These are phyloP conservation scores for Linum trigynum DNA, from an alignment of 345 rosid genomes.

Conservation along the genomic window DNA sequence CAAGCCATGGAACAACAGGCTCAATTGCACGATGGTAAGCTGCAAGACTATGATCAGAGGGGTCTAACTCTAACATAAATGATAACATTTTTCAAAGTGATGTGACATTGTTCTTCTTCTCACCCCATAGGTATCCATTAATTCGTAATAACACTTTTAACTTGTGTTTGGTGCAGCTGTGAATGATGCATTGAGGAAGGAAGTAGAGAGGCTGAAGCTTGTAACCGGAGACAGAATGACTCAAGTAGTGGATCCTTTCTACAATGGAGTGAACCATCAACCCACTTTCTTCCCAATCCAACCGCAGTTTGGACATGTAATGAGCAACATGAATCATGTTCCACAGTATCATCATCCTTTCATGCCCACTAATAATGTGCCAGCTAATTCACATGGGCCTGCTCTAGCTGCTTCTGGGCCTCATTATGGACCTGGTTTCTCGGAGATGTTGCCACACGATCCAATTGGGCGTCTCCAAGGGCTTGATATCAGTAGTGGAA, in stretches of 20 bases:
- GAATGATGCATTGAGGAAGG: slow-evolving; percentile 9
- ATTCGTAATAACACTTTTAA: not conserved
- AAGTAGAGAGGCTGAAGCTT: slow-evolving; percentile 9
- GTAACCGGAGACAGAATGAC: slow-evolving; percentile 2
- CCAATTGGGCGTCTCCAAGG: slow-evolving; percentile 4
- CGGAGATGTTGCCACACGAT: slow-evolving; percentile 4
- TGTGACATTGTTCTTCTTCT: not conserved
- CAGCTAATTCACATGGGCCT: not conserved
- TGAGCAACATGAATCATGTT: not conserved
- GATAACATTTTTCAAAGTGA: not conserved
- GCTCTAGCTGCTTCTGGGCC: not conserved
- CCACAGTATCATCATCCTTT: not conserved
- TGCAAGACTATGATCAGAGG: not conserved
- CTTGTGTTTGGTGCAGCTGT: not conserved
- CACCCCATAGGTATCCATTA: not conserved
- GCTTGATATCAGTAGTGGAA: slow-evolving; percentile 5
- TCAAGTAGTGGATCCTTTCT: not conserved
- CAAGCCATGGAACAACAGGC: slow-evolving; percentile 12
- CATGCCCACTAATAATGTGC: not conserved
- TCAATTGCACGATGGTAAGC: slow-evolving; percentile 5
- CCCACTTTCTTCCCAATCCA: slow-evolving; percentile 1
- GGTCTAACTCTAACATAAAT: not conserved
- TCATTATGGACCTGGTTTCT: not conserved
- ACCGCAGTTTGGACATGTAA: not conserved
- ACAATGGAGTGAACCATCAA: slow-evolving; percentile 3